A percentile compares a stretch with the other conserved stretches of the same genome.
phyloP scores from a whole-genome alignment of 1,284 basidiomycete species.

The Mycosarcoma maydis region DNA sequence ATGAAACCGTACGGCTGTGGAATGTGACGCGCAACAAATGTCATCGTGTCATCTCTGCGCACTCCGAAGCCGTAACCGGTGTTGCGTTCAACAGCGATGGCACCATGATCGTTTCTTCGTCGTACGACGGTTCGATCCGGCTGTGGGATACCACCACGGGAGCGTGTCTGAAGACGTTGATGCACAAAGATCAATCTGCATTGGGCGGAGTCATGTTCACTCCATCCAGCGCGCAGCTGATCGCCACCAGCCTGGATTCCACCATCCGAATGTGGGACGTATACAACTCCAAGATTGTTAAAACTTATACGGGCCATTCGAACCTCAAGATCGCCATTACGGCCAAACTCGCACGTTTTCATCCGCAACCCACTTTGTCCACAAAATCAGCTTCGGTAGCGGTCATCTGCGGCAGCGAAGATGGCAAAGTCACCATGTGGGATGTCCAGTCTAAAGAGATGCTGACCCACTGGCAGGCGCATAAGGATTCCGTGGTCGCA shows the following conservation, averaged over 20 bases:
- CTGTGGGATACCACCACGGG: constrained; percentile 93
- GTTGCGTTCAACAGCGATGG: constrained; percentile 94
- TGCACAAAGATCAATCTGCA: constrained; percentile 93
- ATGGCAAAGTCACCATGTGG: constrained; percentile 87
- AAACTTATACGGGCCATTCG: constrained; percentile 85
- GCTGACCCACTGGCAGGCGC: constrained; percentile 79
- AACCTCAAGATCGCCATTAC: constrained; percentile 77
- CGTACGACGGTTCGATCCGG: constrained; percentile 90
- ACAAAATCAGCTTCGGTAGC: not conserved
- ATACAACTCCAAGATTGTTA: constrained; percentile 87
- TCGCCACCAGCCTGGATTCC: constrained; percentile 89
- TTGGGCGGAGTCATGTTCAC: constrained; percentile 88
- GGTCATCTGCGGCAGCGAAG: constrained; percentile 87
- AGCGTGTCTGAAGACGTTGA: constrained; percentile 94
- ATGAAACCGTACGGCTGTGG: constrained; percentile 95
- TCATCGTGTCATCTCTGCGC: constrained; percentile 75
- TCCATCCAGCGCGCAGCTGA: constrained; percentile 86
- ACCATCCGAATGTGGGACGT: constrained; percentile 94
- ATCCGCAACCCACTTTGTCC: not conserved
- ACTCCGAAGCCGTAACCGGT: constrained; percentile 93
- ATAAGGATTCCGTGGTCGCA: constrained; percentile 70
- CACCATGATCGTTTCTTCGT: constrained; percentile 88
- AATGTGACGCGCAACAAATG: constrained; percentile 77
- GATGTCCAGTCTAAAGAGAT: constrained; percentile 85
- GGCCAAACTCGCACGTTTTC: constrained; percentile 27